Base-by-base conservation (phyloP, 2,329 filamentous ascomycete species). In the Periconia digitata region DNA sequence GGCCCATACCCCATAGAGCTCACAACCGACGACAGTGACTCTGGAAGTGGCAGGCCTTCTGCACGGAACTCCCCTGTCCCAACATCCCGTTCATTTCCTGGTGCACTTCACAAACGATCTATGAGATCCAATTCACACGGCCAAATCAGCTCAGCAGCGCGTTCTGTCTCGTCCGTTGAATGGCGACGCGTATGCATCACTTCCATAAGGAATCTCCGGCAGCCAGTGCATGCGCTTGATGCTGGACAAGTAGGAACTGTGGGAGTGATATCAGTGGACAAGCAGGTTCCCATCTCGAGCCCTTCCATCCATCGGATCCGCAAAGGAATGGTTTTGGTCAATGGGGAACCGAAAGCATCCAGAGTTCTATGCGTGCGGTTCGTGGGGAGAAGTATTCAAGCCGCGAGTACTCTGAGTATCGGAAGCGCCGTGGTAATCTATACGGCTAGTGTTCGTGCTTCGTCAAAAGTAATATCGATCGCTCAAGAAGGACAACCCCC, bases 201-300 rank as follows among this genome's bases (percentile, higher is more conserved):
- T 38, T 97, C 92, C 59, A 85, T 96, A 37, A 86, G 92, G 18
- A 95, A 96, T 59, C 77, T 99, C 8, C 84, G 92, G 5, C 77
- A 96, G 3, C 90, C 92, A 0, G 91, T 96, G 0, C 83, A 84
- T 40, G 83, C 80, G 0, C 79, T 97, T 7, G 80, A 85, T 43
- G 80, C 85, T 15, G 90, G 90, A 8, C 92, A 99, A 71, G 91
- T 92, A 6, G 94, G 92, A 1, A 96, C 92, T 0, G 81, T 99
- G 45, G 92, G 92, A 0, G 76, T 97, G 43, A 7, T 27, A 13
- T 17, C 38, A 24, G 79, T 87, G 2, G 79, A 72, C 3, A 36
- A 67, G 2, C 58, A 63, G 32, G 54, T 55, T 21, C 50, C 59
- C 3, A 62, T 67, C 27, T 52, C 56, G 13, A 68, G 54, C 27